Conservation (phyloP, 1,284 basidiomycete genomes). For the Cutaneotrichosporon sp. region DNA sequence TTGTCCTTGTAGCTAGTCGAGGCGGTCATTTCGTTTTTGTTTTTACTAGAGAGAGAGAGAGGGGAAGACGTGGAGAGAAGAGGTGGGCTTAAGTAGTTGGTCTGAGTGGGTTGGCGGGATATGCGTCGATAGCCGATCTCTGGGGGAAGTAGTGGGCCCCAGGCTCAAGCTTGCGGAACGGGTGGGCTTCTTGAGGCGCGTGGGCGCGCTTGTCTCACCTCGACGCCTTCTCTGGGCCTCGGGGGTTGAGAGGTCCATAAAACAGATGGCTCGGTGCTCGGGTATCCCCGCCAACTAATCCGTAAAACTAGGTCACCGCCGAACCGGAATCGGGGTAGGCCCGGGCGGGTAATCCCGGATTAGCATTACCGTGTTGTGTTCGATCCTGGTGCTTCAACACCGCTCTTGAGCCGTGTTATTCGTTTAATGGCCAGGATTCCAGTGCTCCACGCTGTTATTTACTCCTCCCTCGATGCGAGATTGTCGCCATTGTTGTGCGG, state of each 20-base stretch:
- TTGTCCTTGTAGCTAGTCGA: conserved; percentile 41
- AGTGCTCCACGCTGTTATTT: not conserved
- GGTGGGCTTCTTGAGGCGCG: not conserved
- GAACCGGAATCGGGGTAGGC: not conserved
- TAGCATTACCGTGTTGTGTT: not conserved
- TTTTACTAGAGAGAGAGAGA: not conserved
- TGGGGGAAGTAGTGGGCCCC: conserved; percentile 3
- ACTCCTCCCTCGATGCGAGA: not conserved
- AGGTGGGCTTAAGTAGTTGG: not conserved
- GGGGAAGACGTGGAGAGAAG: not conserved
- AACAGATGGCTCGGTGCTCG: not conserved
- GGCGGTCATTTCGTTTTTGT: conserved; percentile 18
- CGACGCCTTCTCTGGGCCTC: not conserved
- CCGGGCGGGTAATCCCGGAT: not conserved
- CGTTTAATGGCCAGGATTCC: too few species aligned
- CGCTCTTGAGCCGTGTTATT: not conserved
- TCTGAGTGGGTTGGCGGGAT: not conserved
- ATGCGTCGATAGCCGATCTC: conserved; percentile 17
- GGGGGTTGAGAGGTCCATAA: not conserved
- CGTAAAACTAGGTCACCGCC: not conserved
- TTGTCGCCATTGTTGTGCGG: not conserved
- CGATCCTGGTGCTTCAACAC: not conserved
- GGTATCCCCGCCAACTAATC: not conserved
- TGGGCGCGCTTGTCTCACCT: not conserved
- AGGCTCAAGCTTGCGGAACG: not conserved